Base-by-base conservation (phyloP, 345 rosid genomes). In the Brassica incana region DNA sequence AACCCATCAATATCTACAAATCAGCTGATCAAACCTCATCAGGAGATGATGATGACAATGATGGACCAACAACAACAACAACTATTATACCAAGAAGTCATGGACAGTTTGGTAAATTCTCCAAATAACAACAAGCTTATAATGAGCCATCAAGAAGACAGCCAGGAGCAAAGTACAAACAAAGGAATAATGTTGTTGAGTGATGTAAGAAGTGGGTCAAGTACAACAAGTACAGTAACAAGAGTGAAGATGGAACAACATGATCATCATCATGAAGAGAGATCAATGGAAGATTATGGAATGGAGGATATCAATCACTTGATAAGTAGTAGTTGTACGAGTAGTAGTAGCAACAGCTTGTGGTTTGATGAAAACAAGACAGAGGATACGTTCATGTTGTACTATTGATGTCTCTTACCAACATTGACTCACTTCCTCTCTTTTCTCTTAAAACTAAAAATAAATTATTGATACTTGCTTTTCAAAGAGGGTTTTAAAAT, bases 261-360 rank as follows among this genome's bases (percentile, higher is more conserved):
- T 82, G 76, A 85, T 76, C 15, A 65, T 72, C 72, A 66, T 72
- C 73, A 83, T 73, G 80, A 68, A 66, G 66, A 84, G 69, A 62
- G 76, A 67, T 70, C 85, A 65, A 78, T 81, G 61, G 90, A 90
- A 14, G 87, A 87, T 48, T 82, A 73, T 80, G 93, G 93, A 5
- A 67, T 91, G 48, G 97, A 95, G 77, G 97, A 92, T 83, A 89
- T 95, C 80, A 91, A 90, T 83, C 89, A 89, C 74, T 85, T 92
- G 0, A 83, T 92, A 63, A 87, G 88, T 76, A 83, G 80, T 12
- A 76, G 81, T 52, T 90, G 90, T 78, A 83, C 83, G 5, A 77
- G 75, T 65, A 85, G 75, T 65, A 85, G 69, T 61, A 68, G 85
- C 58, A 84, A 75, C 72, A 83, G 69, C 83, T 85, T 89, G 68